phyloP scores from a whole-genome alignment of 768 basidiomycete species.

The Lentinula aciculospora region DNA sequence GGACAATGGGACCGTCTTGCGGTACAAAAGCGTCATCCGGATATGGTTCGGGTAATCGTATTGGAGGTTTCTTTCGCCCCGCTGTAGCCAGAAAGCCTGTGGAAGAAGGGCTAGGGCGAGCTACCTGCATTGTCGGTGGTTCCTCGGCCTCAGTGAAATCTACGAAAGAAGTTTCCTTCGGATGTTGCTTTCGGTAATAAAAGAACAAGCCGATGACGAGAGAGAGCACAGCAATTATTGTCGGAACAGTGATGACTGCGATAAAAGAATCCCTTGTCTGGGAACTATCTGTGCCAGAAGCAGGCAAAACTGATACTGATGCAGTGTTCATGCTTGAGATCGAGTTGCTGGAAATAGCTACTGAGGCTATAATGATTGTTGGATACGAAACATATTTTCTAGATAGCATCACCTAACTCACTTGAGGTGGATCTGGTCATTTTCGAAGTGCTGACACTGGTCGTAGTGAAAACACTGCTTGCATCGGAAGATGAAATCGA shows the following conservation, averaged over 20 bases:
- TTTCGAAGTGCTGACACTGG: not conserved
- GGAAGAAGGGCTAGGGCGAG: not conserved
- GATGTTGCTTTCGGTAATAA: constrained; percentile 12
- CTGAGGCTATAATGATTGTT: not conserved
- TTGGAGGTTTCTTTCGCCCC: not conserved
- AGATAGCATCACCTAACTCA: not conserved
- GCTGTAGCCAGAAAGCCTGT: not conserved
- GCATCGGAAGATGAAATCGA: constrained; percentile 68
- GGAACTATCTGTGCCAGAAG: not conserved
- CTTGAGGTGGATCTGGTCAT: not conserved
- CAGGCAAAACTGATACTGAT: not conserved
- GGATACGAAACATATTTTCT: not conserved
- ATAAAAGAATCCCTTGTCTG: constrained; percentile 11
- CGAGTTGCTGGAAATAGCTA: not conserved
- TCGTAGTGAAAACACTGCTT: not conserved
- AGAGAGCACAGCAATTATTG: constrained; percentile 13
- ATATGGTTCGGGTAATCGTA: constrained; percentile 2
- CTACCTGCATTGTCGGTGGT: not conserved
- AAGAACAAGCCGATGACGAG: constrained; percentile 12
- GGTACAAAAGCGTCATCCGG: not conserved
- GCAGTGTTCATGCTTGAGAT: not conserved
- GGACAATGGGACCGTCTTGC: not conserved
- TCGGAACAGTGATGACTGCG: constrained; percentile 12
- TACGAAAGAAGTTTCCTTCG: not conserved
- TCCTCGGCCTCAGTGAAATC: not conserved